phyloP scores from a whole-genome alignment of 352 stramenopile genomes.

The Phytophthora melonis region DNA sequence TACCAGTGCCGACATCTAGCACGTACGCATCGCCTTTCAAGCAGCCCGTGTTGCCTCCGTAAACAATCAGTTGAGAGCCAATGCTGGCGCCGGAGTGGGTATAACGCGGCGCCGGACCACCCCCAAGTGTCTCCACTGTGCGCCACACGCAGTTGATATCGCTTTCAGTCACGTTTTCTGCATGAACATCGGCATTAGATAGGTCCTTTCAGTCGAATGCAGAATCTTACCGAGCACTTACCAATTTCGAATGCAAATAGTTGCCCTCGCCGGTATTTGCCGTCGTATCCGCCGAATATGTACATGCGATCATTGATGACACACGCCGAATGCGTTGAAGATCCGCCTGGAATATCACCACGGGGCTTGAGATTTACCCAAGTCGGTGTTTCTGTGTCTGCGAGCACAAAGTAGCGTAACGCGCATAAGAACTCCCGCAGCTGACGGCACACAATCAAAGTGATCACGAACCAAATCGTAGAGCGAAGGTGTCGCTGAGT shows the following conservation, averaged over 20 bases:
- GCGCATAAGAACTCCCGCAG: slow-evolving; percentile 3
- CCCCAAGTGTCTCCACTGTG: slow-evolving; percentile 50
- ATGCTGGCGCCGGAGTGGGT: slow-evolving; percentile 61
- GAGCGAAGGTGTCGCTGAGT: slow-evolving; percentile 62
- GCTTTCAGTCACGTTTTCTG: slow-evolving; percentile 44
- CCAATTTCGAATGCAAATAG: slow-evolving; percentile 58
- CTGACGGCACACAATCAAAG: neutral
- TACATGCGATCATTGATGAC: slow-evolving; percentile 62
- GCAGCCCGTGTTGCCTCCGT: slow-evolving; percentile 66
- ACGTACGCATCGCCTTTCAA: slow-evolving; percentile 68
- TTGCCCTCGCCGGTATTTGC: slow-evolving; percentile 59
- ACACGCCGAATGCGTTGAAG: slow-evolving; percentile 65
- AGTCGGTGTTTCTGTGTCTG: slow-evolving; percentile 52
- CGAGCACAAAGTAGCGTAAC: neutral
- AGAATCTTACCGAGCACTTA: slow-evolving; percentile 15
- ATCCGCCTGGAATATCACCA: slow-evolving; percentile 54
- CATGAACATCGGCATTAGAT: slow-evolving; percentile 6
- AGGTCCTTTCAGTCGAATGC: neutral
- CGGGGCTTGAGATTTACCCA: slow-evolving; percentile 55
- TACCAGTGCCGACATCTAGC: slow-evolving; percentile 56
- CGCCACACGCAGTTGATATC: slow-evolving; percentile 51
- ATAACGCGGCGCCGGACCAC: slow-evolving; percentile 52
- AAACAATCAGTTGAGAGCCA: slow-evolving; percentile 60
- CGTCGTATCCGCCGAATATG: slow-evolving; percentile 72
- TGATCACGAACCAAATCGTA: slow-evolving; percentile 57